These are phyloP conservation scores for Mortierella claussenii DNA, from an alignment of 192 early-diverging fungal genomes.

Conservation along the genomic window DNA sequence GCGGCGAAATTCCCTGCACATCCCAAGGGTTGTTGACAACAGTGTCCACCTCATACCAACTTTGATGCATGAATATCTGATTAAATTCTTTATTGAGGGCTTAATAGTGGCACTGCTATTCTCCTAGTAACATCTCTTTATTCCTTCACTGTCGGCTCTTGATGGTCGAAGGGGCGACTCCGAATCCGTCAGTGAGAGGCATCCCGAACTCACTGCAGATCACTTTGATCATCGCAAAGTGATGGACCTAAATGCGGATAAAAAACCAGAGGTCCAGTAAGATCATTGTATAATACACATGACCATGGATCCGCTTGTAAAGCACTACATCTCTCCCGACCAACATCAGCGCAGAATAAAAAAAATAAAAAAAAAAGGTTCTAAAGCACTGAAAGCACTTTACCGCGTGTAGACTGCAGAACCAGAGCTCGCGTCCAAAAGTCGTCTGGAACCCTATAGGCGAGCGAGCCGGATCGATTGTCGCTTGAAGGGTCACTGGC, in stretches of 20 bases:
- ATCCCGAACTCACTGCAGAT: constrained; percentile 64
- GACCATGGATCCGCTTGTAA: background rate
- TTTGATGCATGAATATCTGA: too few relatives aligned
- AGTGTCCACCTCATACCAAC: too few relatives aligned
- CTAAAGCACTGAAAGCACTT: too few relatives aligned
- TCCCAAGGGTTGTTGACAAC: too few relatives aligned
- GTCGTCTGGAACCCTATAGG: constrained; percentile 51
- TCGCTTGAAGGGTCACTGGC: constrained; percentile 51
- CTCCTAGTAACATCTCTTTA: background rate
- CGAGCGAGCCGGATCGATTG: constrained; percentile 50
- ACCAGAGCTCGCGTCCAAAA: constrained; percentile 68
- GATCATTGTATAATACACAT: too few relatives aligned
- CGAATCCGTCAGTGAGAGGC: constrained; percentile 56
- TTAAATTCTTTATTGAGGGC: too few relatives aligned
- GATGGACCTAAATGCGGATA: constrained; percentile 60
- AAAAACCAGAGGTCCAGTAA: too few relatives aligned
- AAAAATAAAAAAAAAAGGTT: background rate
- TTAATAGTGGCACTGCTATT: background rate
- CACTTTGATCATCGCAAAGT: constrained; percentile 67
- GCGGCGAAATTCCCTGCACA: too few relatives aligned
- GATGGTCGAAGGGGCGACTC: constrained; percentile 64
- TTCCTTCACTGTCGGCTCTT: constrained; percentile 10
- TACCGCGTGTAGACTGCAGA: constrained; percentile 69
- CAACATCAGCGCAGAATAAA: too few relatives aligned
- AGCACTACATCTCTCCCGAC: too few relatives aligned